Conservation (phyloP, 163 green algal species). For the Trebouxiophyceae sp. region DNA sequence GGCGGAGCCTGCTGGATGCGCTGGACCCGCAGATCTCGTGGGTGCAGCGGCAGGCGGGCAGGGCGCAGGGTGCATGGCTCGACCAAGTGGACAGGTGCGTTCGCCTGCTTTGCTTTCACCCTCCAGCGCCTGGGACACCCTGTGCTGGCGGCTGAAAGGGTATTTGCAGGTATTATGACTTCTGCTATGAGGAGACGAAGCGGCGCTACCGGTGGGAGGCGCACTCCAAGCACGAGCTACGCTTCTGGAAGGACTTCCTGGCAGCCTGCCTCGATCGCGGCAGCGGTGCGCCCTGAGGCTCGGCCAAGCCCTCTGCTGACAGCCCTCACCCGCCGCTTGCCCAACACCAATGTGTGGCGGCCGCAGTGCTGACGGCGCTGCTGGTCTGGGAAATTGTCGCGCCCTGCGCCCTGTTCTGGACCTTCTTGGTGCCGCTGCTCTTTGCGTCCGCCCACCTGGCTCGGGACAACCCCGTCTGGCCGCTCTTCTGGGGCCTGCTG, state of each 20-base stretch:
- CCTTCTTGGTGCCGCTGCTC: neutral
- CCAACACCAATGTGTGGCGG: too few species aligned
- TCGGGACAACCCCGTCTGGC: neutral
- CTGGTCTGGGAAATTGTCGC: neutral
- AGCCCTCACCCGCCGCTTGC: too few species aligned
- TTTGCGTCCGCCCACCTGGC: neutral
- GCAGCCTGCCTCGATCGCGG: too few species aligned
- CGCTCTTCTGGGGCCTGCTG: neutral
- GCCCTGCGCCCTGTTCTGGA: neutral
- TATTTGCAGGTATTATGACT: constrained; percentile 1
- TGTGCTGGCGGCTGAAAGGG: too few species aligned
- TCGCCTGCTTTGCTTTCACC: too few species aligned
- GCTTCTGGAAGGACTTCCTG: neutral
- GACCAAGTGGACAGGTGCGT: too few species aligned
- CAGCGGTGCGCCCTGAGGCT: too few species aligned
- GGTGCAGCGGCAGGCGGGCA: too few species aligned
- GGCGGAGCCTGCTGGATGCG: too few species aligned
- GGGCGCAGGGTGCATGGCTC: too few species aligned
- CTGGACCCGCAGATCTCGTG: too few species aligned
- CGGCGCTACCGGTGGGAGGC: neutral
- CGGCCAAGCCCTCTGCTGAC: too few species aligned
- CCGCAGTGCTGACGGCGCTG: neutral
- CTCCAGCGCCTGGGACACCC: neutral
- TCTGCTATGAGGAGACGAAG: neutral
- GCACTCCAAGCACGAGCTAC: neutral